Percentiles rank a stretch among this genome's conserved stretches.
phyloP scores from a whole-genome alignment of 2,329 filamentous ascomycete species.

The Clarireedia homoeocarpa region DNA sequence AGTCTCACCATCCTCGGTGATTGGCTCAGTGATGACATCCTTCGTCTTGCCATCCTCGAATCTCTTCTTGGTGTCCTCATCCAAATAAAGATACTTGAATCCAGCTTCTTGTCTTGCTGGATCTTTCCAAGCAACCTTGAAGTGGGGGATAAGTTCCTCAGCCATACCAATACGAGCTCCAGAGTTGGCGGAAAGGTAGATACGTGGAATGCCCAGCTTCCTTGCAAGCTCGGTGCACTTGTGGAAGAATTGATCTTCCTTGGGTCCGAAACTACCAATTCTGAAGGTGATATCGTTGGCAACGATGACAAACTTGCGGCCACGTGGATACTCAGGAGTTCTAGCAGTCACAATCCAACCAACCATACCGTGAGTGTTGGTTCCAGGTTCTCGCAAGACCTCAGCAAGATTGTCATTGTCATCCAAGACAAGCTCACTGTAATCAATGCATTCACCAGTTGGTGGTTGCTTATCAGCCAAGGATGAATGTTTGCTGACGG shows the following conservation, averaged over 20 bases:
- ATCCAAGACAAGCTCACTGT: constrained; percentile 89
- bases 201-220: constrained; percentile 88
- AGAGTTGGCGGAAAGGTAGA: constrained; percentile 98
- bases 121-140: constrained; percentile 96
- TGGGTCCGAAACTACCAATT: constrained; percentile 94
- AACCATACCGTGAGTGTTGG: constrained; percentile 96
- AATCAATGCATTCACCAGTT: constrained; percentile 85
- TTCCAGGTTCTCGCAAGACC: constrained; percentile 89
- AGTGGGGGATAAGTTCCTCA: constrained; percentile 93
- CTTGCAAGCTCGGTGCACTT: constrained; percentile 96
- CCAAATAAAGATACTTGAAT: constrained; percentile 96
- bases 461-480: constrained; percentile 76
- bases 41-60: constrained; percentile 72
- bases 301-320: constrained; percentile 88
- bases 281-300: constrained; percentile 99
- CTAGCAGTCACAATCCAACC: constrained; percentile 93
- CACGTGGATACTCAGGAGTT: constrained; percentile 90
- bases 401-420: constrained; percentile 88
- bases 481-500: constrained; percentile 63
- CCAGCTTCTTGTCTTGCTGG: constrained; percentile 70
- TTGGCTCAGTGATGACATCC: constrained; percentile 79
- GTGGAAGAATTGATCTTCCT: constrained; percentile 97
- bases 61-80: constrained; percentile 74
- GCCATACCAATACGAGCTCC: constrained; percentile 95
- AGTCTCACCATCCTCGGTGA: constrained; percentile 80